Evolutionary conservation across 257 asterid genomes (phyloP), one percentile per base, ranked within the genome.

Genomic region (Solanum neorickii): DNA sequence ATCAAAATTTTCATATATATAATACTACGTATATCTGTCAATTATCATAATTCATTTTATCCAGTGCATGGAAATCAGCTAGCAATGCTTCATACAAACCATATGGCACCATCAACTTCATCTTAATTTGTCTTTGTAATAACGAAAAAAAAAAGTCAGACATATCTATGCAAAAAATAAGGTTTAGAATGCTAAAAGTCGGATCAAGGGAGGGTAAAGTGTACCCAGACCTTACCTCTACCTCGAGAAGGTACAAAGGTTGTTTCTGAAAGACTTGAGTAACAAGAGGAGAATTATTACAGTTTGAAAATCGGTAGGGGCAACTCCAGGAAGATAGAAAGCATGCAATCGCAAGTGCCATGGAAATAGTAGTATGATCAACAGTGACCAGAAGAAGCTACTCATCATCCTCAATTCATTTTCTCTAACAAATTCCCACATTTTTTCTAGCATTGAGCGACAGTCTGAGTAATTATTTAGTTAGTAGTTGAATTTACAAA

Each of bases 321-420:
- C 93, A 74, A 92, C 93, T 39, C 94, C 93, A 39, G 94, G 93
- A 76, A 92, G 94, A 86, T 92, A 92, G 86, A 92, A 92, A 41
- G 84, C 59, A 78, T 78, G 84, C 39, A 47, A 42, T n/a, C 12
- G 72, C 37, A 42, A 37, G 27, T 73, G 47, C 21, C 47, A 74
- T 74, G 52, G 16, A 37, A 74, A 74, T 74, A 74, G 82, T 23
- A 74, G 82, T 35, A 74, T 74, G 49, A 74, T 74, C 49, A 21
- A 37, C 49, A 72, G 7, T 35, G 46, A 18, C 27, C 47, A 35
- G 16, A 37, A 73, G n/a, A 5, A 16, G 23, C 77, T 31, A 13
- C 35, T 25, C n/a, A 70, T 70, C 82, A 35, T 73, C 49, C 5
- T 73, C 49, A 20, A 39, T 73, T 27, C 75, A 68, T 68, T 68